A percentile compares a stretch with the other conserved stretches of the same genome.
Evolutionary conservation across 1,139 yeast species (phyloP).

Genomic region (Nakaseomyces nivariensis): DNA sequence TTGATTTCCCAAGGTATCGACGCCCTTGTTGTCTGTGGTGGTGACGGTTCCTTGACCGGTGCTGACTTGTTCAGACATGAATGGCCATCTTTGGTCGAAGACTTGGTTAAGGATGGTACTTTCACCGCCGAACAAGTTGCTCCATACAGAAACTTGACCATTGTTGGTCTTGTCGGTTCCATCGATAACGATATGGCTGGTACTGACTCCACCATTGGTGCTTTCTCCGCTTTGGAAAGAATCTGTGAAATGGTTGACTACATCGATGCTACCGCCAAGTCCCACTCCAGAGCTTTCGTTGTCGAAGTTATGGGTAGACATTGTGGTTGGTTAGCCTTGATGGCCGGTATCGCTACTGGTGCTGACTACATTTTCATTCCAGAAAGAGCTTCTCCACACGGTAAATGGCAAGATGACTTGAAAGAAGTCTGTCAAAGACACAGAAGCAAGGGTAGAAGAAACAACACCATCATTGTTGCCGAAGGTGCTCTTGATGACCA

Average conservation of each 20-base stretch:
- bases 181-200: slow-evolving; percentile 79
- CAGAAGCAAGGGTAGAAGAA: slow-evolving; percentile 62
- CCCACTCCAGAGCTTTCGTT: slow-evolving; percentile 76
- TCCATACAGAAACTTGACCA: slow-evolving; percentile 49
- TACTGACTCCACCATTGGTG: slow-evolving; percentile 77
- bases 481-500: slow-evolving; percentile 72
- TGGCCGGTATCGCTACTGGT: slow-evolving; percentile 76
- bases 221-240: slow-evolving; percentile 66
- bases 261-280: slow-evolving; percentile 75
- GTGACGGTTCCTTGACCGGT: slow-evolving; percentile 79
- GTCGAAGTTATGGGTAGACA: slow-evolving; percentile 89
- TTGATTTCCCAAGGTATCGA: slow-evolving; percentile 66
- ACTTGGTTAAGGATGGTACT: slow-evolving; percentile 41
- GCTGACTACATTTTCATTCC: slow-evolving; percentile 78
- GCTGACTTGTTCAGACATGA: slow-evolving; percentile 70
- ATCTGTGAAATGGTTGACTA: slow-evolving; percentile 71
- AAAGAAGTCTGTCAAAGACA: slow-evolving; percentile 56
- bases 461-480: slow-evolving; percentile 72
- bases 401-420: slow-evolving; percentile 59
- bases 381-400: slow-evolving; percentile 57
- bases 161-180: slow-evolving; percentile 73
- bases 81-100: slow-evolving; percentile 66
- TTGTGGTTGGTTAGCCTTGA: slow-evolving; percentile 79
- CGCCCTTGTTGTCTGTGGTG: slow-evolving; percentile 75
- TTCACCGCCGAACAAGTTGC: slow-evolving; percentile 44